Conservation (phyloP, 2,329 filamentous ascomycete genomes). For the Colletotrichum sp. region DNA sequence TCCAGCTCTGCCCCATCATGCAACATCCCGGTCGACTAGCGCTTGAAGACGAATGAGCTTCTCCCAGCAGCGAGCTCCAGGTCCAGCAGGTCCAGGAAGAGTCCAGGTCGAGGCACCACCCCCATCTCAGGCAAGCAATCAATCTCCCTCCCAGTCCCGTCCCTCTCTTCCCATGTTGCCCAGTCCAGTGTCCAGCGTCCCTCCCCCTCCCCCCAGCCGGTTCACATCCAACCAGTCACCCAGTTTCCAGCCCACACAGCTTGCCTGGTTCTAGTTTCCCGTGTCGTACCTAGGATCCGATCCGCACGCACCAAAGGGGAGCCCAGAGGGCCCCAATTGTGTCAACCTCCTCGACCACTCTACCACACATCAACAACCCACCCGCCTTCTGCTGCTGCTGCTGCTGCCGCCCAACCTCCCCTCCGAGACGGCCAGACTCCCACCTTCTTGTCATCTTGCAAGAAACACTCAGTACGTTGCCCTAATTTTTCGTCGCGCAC, state of each 20-base stretch:
- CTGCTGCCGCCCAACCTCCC: slow-evolving; percentile 18
- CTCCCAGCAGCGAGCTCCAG: slow-evolving; percentile 8
- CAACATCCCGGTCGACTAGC: slow-evolving; percentile 8
- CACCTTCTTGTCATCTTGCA: not conserved
- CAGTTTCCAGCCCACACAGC: slow-evolving; percentile 1
- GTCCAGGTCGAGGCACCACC: slow-evolving; percentile 2
- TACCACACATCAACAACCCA: slow-evolving; percentile 16
- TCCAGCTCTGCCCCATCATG: slow-evolving; percentile 10
- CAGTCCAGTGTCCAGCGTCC: not conserved
- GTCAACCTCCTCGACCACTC: slow-evolving; percentile 15
- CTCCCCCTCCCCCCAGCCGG: not conserved
- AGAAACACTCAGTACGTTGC: slow-evolving; percentile 2
- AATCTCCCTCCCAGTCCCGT: not conserved
- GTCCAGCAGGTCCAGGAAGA: not conserved
- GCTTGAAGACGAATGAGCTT: slow-evolving; percentile 12
- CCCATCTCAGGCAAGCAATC: slow-evolving; percentile 14
- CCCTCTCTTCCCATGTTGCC: not conserved
- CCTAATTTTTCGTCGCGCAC: not conserved
- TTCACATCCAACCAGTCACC: slow-evolving; percentile 1
- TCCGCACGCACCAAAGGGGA: slow-evolving; percentile 1
- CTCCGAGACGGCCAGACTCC: slow-evolving; percentile 7
- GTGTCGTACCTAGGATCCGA: slow-evolving; percentile 9
- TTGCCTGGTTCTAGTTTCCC: slow-evolving; percentile 5
- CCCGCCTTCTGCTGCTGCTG: not conserved
- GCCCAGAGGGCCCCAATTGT: slow-evolving; percentile 4